phyloP scores from a whole-genome alignment of 2,329 filamentous ascomycete genomes.

The Epichloe amarillans region DNA sequence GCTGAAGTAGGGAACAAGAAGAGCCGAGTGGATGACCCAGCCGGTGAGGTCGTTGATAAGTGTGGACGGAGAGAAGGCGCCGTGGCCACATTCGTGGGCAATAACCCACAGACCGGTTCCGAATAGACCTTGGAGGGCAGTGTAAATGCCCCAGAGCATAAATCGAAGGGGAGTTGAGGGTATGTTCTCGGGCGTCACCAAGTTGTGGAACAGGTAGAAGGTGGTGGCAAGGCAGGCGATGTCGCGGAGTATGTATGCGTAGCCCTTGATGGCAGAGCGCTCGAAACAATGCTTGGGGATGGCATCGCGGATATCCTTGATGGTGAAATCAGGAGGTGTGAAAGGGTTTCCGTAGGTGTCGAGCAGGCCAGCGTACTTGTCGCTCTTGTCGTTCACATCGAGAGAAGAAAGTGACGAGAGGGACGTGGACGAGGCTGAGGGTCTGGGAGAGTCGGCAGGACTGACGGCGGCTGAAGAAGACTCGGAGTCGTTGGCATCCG shows the following conservation, averaged over 20 bases:
- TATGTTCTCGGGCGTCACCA: conserved; percentile 71
- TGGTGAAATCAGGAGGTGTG: conserved; percentile 84
- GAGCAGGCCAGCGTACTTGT: conserved; percentile 51
- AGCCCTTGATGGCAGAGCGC: conserved; percentile 61
- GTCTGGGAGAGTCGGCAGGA: conserved; percentile 45
- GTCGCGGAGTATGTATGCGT: conserved; percentile 78
- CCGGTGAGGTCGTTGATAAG: conserved; percentile 82
- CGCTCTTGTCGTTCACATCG: conserved; percentile 27
- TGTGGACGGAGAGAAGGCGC: conserved; percentile 90
- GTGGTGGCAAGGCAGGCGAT: conserved; percentile 56
- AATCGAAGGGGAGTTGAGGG: conserved; percentile 55
- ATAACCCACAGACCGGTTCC: conserved; percentile 92
- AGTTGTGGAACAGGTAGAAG: conserved; percentile 83
- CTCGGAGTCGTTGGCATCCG: conserved; percentile 35
- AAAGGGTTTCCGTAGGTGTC: conserved; percentile 96
- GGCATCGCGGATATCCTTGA: conserved; percentile 93
- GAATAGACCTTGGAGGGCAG: conserved; percentile 80
- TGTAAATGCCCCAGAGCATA: conserved; percentile 51
- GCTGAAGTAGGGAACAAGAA: conserved; percentile 94
- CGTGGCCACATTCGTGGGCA: conserved; percentile 95
- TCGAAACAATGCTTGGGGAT: conserved; percentile 97
- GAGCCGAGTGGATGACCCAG: conserved; percentile 77
- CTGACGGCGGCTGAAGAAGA: conserved; percentile 46
- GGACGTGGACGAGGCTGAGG: conserved; percentile 71
- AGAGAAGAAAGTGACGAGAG: conserved; percentile 76